Percentiles rank a stretch among this genome's conserved stretches.
phyloP scores from a whole-genome alignment of 2,329 filamentous ascomycete species.

The Talaromyces piceae region DNA sequence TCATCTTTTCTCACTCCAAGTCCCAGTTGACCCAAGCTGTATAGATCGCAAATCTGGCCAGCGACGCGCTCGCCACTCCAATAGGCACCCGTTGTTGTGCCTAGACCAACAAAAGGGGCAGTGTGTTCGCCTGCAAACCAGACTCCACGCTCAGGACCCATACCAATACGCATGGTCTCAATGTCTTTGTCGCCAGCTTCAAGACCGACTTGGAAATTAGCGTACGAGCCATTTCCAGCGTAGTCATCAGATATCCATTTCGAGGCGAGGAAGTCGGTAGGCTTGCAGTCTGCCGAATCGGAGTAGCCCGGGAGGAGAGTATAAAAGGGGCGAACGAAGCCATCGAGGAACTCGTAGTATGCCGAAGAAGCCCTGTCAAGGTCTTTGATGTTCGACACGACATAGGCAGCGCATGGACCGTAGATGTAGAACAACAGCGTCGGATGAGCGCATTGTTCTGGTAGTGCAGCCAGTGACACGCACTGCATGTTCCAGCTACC shows the following conservation, averaged over 20 bases:
- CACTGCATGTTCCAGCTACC: slow-evolving; percentile 66
- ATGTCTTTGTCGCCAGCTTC: slow-evolving; percentile 65
- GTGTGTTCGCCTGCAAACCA: slow-evolving; percentile 92
- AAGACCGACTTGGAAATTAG: slow-evolving; percentile 74
- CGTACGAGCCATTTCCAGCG: slow-evolving; percentile 75
- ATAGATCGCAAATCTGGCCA: slow-evolving; percentile 39
- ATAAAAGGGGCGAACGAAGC: slow-evolving; percentile 72
- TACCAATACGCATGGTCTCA: slow-evolving; percentile 47
- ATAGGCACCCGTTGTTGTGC: slow-evolving; percentile 83
- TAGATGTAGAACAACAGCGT: slow-evolving; percentile 70
- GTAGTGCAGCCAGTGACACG: slow-evolving; percentile 66
- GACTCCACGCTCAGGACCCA: slow-evolving; percentile 51
- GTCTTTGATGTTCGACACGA: slow-evolving; percentile 28
- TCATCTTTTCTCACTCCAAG: slow-evolving; percentile 21
- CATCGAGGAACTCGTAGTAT: slow-evolving; percentile 49
- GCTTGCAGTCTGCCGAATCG: slow-evolving; percentile 50
- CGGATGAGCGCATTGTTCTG: slow-evolving; percentile 55
- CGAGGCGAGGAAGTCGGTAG: slow-evolving; percentile 59
- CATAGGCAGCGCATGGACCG: slow-evolving; percentile 34
- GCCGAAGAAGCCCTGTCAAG: slow-evolving; percentile 35
- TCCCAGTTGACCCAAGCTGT: slow-evolving; percentile 20
- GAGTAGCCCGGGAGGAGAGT: slow-evolving; percentile 64
- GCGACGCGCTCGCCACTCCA: slow-evolving; percentile 81
- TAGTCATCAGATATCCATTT: slow-evolving; percentile 72
- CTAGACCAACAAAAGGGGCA: slow-evolving; percentile 78